Base-by-base conservation (phyloP, 805 yeast species). In the Kazachstania psychrophila region DNA sequence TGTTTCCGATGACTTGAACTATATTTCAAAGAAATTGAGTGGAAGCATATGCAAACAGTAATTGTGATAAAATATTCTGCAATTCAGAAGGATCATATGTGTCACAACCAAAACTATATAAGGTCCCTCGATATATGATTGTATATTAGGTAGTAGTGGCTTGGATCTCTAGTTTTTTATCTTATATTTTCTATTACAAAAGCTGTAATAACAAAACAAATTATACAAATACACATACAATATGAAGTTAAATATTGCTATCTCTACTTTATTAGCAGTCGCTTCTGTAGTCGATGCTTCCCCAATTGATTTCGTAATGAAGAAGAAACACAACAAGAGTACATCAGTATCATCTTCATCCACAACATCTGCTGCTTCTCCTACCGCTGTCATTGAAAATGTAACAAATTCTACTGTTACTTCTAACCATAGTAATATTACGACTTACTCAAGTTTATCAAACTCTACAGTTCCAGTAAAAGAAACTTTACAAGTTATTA, bases 401-500 rank as follows among this genome's bases (percentile, higher is more conserved):
- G 14, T 19, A 8, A 27, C 33, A 10, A 30, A 32, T 17, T 16
- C 31, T 23, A 41, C 34, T n/a, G 7, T 5, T 14, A 12, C 31
- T 24, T 22, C 36, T 31, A 36, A 34, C 25, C 6, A 28, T 18
- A 16, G 36, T 28, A 23, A 27, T 14, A n/a, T 11, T 16, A 17
- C 38, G 1, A 36, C 31, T 33, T 12, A 36, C 23, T 33, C 40
- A 10, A 17, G 6, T 28, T 2, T 14, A 12, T 11, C 15, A 8
- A 24, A 23, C 9, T 4, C 19, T 24, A 31, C 43, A 18, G 34
- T 34, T 17, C 18, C 41, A 15, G 36, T 38, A 16, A 14, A 28
- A 18, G 43, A 34, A n/a, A 40, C 43, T 28, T 35, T 49, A 28
- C 48, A 47, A 36, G 41, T 45, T 14, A 38, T 49, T 28, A 37